A percentile compares a stretch with the other conserved stretches of the same genome.
These are phyloP conservation scores for Cladosporium sphaerospermum DNA, from an alignment of 2,329 filamentous ascomycete genomes.

Conservation along the genomic window DNA sequence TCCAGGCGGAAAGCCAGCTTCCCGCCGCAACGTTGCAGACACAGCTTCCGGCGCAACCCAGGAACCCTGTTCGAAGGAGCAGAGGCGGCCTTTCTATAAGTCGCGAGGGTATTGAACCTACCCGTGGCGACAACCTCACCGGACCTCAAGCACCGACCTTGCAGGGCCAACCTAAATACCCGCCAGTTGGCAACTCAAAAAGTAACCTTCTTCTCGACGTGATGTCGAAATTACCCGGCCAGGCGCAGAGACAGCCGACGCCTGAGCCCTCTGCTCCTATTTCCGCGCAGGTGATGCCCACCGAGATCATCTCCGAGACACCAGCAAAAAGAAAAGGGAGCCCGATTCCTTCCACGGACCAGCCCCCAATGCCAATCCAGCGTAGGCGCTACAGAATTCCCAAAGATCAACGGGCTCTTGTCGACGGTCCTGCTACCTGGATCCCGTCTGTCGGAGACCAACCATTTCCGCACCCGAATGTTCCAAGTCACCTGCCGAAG, in stretches of 20 bases:
- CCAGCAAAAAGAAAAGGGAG: background rate
- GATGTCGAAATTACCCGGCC: background rate
- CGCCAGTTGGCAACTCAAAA: background rate
- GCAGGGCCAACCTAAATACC: background rate
- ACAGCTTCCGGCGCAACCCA: background rate
- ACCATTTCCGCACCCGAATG: slow-evolving; percentile 32
- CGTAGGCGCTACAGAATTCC: slow-evolving; percentile 29
- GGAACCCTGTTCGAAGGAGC: background rate
- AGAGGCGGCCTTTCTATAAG: background rate
- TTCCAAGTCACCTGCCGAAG: slow-evolving; percentile 32
- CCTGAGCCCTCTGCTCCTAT: background rate
- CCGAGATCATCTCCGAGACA: slow-evolving; percentile 3
- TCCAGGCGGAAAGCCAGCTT: slow-evolving; percentile 2
- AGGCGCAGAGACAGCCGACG: background rate
- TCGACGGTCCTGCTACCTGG: slow-evolving; percentile 41
- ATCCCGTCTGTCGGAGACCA: slow-evolving; percentile 31
- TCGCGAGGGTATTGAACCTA: slow-evolving; percentile 3
- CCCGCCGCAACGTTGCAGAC: background rate
- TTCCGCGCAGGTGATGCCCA: background rate
- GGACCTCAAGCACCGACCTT: slow-evolving; percentile 4
- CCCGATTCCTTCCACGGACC: background rate
- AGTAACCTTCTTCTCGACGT: background rate
- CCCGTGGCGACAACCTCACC: slow-evolving; percentile 1
- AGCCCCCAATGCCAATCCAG: background rate
- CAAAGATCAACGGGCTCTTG: slow-evolving; percentile 43